Base-by-base conservation (phyloP, 371 early-diverging fungal species). In the Fennellomyces sp. region DNA sequence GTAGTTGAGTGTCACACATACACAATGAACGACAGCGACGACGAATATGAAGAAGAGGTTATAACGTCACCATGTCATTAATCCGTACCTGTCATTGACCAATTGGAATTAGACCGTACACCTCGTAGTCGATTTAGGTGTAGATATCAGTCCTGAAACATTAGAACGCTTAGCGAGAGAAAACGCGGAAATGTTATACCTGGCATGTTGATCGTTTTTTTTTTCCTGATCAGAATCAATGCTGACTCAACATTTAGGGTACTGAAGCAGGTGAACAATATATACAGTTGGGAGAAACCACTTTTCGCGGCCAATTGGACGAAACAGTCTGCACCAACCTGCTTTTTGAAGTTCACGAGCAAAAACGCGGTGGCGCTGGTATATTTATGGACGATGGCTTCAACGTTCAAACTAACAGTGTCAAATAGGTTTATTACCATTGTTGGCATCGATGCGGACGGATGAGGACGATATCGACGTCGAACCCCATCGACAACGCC, bases 291-390 rank as follows among this genome's bases (percentile, higher is more conserved):
- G 29, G 29, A 3, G 35, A 27, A 36, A 52, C 11, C 7, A 23
- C 36, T 13, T 52, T 52, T 35, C 52, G 35, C 21, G 52, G 52
- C 2, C 52, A 52, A 25, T 21, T 52, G 8, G 35, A 52, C 35
- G 52, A 52, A 30, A 52, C 52, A n/a, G 10, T 52, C 5, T 17
- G 23, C 5, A 52, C 36, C 21, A 52, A 52, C 6, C 13, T 52
- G 29, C 35, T 52, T 8, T 52, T 52, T 33, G 52, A 52, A 26
- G 36, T 52, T 35, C 52, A 52, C 35, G 52, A 52, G 25, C 52
- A 35, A 19, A 52, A 52, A 33, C 52, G 52, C 35, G 52, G 35
- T 5, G 35, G 35, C 3, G n/a, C 52, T 52, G 52, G 52, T 52
- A 52, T 51, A n/a, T 15, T 15, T 15, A 29, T 10, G 29, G 8